phyloP scores from a whole-genome alignment of 2,329 filamentous ascomycete species.

The Botryotinia convoluta region DNA sequence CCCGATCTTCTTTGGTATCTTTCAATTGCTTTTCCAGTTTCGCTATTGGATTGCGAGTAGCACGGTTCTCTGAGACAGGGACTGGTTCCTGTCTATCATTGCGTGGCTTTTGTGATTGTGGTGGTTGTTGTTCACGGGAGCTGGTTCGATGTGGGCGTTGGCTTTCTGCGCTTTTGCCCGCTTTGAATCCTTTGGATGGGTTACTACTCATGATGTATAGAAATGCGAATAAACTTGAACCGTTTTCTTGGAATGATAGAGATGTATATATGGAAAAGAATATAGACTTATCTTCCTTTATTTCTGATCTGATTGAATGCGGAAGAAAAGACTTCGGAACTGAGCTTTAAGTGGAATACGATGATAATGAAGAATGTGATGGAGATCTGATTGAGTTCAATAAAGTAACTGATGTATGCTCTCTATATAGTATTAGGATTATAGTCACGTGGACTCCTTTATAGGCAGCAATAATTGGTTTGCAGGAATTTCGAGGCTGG shows the following conservation, averaged over 20 bases:
- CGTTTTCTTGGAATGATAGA: not conserved
- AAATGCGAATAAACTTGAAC: not conserved
- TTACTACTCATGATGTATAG: not conserved
- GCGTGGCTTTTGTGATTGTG: too few relatives aligned
- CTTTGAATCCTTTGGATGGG: not conserved
- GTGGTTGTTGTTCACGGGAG: not conserved
- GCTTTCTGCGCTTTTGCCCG: too few relatives aligned
- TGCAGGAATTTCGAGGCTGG: too few relatives aligned
- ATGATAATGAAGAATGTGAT: not conserved
- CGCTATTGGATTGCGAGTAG: too few relatives aligned
- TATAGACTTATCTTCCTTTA: not conserved
- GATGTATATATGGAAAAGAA: not conserved
- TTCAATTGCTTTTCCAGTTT: fast-evolving
- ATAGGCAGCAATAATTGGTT: too few relatives aligned
- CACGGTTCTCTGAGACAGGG: too few relatives aligned
- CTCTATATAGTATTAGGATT: not conserved
- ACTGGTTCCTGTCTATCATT: too few relatives aligned
- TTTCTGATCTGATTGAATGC: not conserved
- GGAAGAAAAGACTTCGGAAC: not conserved
- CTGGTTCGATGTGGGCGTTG: too few relatives aligned
- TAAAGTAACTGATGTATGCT: not conserved
- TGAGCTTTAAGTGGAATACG: not conserved
- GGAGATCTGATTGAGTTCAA: not conserved
- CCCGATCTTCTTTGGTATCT: fast-evolving
- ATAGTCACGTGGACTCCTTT: too few relatives aligned